These are phyloP conservation scores for Alternaria angustiovoidea DNA, from an alignment of 2,329 filamentous ascomycete genomes.

Conservation along the genomic window DNA sequence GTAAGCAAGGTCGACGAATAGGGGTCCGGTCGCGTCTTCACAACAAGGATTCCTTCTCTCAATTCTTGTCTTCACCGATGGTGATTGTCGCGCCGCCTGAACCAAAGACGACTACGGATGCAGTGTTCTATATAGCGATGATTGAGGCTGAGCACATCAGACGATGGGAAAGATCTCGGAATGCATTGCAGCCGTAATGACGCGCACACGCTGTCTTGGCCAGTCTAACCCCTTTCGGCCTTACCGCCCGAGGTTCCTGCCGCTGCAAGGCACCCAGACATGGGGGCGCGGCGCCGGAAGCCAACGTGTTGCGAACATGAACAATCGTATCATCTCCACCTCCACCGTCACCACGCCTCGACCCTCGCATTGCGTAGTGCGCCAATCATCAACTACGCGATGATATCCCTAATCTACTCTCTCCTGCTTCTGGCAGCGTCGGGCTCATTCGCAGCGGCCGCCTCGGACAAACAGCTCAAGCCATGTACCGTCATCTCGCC, in stretches of 20 bases:
- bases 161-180: constrained; percentile 30
- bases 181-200: constrained; percentile 23
- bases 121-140: constrained; percentile 19
- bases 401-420: constrained; percentile 38
- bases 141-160: constrained; percentile 20
- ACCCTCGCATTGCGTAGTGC: constrained; percentile 15
- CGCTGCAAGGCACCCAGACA: constrained; percentile 19
- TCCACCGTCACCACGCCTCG: constrained; percentile 14
- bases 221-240: constrained; percentile 11
- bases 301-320: constrained; percentile 31
- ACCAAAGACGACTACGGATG: constrained; percentile 1
- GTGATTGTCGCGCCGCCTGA: constrained; percentile 11
- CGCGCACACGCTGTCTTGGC: constrained; percentile 17
- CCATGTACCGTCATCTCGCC: constrained; percentile 70
- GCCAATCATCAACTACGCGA: constrained; percentile 20
- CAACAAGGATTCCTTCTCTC: constrained; percentile 1
- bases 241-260: constrained; percentile 20
- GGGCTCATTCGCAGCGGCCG: constrained; percentile 39
- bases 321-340: constrained; percentile 13
- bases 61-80: background rate
- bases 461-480: constrained; percentile 56
- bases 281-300: constrained; percentile 19
- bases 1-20: constrained; percentile 21
- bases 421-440: constrained; percentile 40
- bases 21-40: constrained; percentile 21